Evolutionary conservation across 257 asterid species (phyloP).

Genomic region (Solanum habrochaites): DNA sequence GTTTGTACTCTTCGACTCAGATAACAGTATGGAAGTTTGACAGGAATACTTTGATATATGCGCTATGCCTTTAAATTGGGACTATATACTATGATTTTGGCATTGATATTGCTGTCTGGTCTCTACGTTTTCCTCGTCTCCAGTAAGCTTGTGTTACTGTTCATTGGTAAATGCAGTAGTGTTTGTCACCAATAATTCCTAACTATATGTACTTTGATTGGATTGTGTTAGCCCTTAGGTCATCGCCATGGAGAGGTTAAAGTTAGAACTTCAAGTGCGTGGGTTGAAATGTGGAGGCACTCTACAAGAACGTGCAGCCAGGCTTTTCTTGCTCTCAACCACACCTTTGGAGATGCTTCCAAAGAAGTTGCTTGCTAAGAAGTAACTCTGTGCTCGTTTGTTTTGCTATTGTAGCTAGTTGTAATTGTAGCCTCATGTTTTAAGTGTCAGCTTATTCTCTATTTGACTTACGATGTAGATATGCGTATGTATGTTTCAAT

Average conservation of each 20-base stretch:
- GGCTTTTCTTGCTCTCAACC: constrained; percentile 46
- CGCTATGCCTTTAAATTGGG: neutral
- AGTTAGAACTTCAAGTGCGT: constrained; percentile 61
- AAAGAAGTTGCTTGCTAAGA: constrained; percentile 79
- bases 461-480: neutral
- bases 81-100: neutral
- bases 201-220: neutral
- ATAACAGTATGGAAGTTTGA: neutral
- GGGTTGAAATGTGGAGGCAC: constrained; percentile 88
- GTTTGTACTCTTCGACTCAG: neutral
- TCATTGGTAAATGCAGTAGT: neutral
- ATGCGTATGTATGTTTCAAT: neutral
- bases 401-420: neutral
- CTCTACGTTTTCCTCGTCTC: neutral
- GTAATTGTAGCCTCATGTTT: neutral
- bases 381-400: constrained; percentile 18
- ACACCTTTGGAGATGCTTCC: constrained; percentile 66
- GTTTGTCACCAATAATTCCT: neutral
- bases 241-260: constrained; percentile 72
- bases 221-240: constrained; percentile 17
- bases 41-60: neutral
- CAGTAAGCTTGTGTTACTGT: neutral
- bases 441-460: neutral
- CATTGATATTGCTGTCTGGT: neutral
- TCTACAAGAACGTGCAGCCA: constrained; percentile 74